Evolutionary conservation across 768 basidiomycete species (phyloP).

Genomic region (Cytidiella melzeri): DNA sequence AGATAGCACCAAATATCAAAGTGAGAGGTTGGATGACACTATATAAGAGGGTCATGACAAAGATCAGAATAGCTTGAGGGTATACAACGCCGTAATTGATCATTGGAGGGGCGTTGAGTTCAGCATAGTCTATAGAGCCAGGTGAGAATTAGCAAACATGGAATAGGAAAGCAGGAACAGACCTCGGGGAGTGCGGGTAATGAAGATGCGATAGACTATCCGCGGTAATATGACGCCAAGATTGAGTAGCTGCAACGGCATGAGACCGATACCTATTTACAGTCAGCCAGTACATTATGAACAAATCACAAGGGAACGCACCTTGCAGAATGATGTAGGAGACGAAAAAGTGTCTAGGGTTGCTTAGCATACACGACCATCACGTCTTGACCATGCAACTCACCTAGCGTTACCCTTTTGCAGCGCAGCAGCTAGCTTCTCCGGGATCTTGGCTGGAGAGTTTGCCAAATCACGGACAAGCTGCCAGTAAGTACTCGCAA

Average conservation of each 20-base stretch:
- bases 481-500: constrained; percentile 89
- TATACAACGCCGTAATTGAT: constrained; percentile 97
- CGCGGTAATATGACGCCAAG: constrained; percentile 83
- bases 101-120: constrained; percentile 95
- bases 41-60: constrained; percentile 91
- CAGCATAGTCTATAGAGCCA: constrained; percentile 71
- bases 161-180: constrained; percentile 11
- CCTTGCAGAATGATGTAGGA: constrained; percentile 84
- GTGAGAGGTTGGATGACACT: constrained; percentile 95
- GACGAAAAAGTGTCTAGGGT: constrained; percentile 68
- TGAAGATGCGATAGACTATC: constrained; percentile 63
- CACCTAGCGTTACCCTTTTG: constrained; percentile 71
- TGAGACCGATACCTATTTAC: constrained; percentile 72
- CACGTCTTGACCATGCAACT: constrained; percentile 12
- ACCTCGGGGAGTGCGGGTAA: constrained; percentile 91
- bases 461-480: constrained; percentile 88
- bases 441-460: constrained; percentile 89
- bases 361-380: not conserved
- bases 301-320: constrained; percentile 17
- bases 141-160: not conserved
- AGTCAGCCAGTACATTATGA: constrained; percentile 3
- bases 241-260: constrained; percentile 93
- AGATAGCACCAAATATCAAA: constrained; percentile 89
- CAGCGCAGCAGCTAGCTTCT: constrained; percentile 83
- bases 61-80: constrained; percentile 93